Evolutionary conservation across 805 yeast genomes (phyloP).

Genomic region (Teunomyces cretensis): DNA sequence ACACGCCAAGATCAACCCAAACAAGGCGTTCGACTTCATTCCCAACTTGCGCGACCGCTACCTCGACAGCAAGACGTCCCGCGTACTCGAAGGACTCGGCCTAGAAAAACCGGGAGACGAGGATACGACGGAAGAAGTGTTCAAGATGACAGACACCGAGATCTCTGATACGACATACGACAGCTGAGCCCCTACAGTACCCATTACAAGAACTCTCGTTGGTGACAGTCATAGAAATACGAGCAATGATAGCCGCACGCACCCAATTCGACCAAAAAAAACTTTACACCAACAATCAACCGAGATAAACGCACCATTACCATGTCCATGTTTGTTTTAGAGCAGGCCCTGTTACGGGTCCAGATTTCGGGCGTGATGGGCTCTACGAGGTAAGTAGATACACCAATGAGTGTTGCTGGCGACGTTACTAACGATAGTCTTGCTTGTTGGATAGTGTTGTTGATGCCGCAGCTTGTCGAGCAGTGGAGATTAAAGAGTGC

Average conservation of each 20-base stretch:
- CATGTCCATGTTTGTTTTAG: neutral
- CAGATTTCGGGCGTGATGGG: constrained; percentile 65
- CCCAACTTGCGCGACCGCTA: constrained; percentile 40
- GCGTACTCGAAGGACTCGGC: constrained; percentile 24
- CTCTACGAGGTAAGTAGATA: constrained; percentile 50
- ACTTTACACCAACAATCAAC: neutral
- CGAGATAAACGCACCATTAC: neutral
- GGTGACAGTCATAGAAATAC: neutral
- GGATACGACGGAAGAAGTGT: neutral
- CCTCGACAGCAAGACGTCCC: constrained; percentile 36
- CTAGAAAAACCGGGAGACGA: neutral
- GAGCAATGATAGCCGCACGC: constrained; percentile 1
- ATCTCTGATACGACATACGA: neutral
- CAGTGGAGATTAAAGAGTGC: constrained; percentile 77
- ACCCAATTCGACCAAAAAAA: neutral
- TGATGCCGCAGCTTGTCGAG: constrained; percentile 75
- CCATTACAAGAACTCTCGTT: too few relatives aligned
- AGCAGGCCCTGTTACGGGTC: constrained; percentile 26
- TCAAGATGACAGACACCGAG: neutral
- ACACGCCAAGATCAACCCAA: constrained; percentile 22
- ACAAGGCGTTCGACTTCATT: constrained; percentile 24
- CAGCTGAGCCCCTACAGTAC: too few relatives aligned
- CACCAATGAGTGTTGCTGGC: neutral
- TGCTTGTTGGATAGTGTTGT: constrained; percentile 77
- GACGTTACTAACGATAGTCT: constrained; percentile 34